Base-by-base conservation (phyloP, 371 early-diverging fungal species). In the Lichtheimia corymbifera region DNA sequence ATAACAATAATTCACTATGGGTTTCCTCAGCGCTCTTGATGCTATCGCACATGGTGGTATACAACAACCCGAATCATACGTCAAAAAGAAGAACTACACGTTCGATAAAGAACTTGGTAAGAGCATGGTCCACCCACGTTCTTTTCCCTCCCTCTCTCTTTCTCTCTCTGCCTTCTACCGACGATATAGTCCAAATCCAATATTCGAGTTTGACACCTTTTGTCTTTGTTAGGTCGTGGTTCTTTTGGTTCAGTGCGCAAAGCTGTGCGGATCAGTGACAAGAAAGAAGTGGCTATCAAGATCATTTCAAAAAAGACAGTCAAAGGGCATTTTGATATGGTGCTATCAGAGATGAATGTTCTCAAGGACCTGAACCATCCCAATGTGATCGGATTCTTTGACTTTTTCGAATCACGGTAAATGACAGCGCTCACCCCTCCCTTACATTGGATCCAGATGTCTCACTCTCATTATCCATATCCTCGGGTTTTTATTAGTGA, bases 331-430 rank as follows among this genome's bases (percentile, higher is more conserved):
- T 87, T 84, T 58, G 80, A 83, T 30, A 86, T 92, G 88, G 91
- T 93, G 18, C 69, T 85, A 53, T 82, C 84, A 61, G 92, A 93
- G 68, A 87, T 91, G 68, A 70, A 76, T 35, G 83, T 88, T 3
- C 74, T 91, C 55, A 76, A 84, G 59, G 72, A 77, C 42, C 74
- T 92, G 40, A 60, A 85, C 28, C 96, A 97, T 77, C 86, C 87
- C 30, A 85, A 95, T 76, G 85, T 97, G 30, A 91, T 94, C 65
- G 72, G 80, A 42, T 84, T 95, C 28, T 72, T 83, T 40, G 96
- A 95, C 68, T 86, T 88, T 80, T 94, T 84, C 70, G 90, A 91
- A 66, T 86, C 89, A 25, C 67, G 74, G 74, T 74, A 74, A 55
- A 63, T 20, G 22, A 47, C 18, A 35, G 9, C 11, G 11, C 2